phyloP scores from a whole-genome alignment of 2,329 filamentous ascomycete genomes.

The Teratosphaeria pseudoeucalypti region DNA sequence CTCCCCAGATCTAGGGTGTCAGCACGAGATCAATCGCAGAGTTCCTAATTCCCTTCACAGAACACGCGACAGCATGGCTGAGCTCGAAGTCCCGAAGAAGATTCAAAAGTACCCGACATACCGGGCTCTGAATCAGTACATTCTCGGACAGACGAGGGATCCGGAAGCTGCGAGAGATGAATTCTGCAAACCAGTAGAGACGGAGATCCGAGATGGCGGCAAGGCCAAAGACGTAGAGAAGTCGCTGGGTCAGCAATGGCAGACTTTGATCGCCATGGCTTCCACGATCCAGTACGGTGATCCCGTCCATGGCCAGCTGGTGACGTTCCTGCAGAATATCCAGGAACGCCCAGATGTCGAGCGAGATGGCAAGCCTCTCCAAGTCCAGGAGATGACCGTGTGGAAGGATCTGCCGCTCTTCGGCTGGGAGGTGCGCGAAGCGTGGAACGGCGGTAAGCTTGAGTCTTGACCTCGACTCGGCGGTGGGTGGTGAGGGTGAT shows the following conservation, averaged over 20 bases:
- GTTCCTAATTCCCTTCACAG: not conserved
- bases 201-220: not conserved
- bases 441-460: conserved; percentile 21
- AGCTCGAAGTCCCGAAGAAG: not conserved
- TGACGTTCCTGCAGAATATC: not conserved
- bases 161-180: not conserved
- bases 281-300: not conserved
- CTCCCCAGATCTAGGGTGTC: not conserved
- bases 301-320: not conserved
- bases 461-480: not conserved
- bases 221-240: not conserved
- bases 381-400: conserved; percentile 15
- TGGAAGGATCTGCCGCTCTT: conserved; percentile 22
- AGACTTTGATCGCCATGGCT: not conserved
- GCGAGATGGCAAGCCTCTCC: conserved; percentile 4
- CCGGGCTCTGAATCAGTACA: not conserved
- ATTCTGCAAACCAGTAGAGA: not conserved
- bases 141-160: not conserved
- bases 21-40: not conserved
- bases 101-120: not conserved
- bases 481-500: too few species aligned
- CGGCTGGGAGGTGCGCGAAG: conserved; percentile 21
- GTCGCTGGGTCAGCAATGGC: not conserved
- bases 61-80: not conserved
- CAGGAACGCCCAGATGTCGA: not conserved